These are phyloP conservation scores for Fusarium sublunatum DNA, from an alignment of 2,329 filamentous ascomycete species.

Conservation along the genomic window DNA sequence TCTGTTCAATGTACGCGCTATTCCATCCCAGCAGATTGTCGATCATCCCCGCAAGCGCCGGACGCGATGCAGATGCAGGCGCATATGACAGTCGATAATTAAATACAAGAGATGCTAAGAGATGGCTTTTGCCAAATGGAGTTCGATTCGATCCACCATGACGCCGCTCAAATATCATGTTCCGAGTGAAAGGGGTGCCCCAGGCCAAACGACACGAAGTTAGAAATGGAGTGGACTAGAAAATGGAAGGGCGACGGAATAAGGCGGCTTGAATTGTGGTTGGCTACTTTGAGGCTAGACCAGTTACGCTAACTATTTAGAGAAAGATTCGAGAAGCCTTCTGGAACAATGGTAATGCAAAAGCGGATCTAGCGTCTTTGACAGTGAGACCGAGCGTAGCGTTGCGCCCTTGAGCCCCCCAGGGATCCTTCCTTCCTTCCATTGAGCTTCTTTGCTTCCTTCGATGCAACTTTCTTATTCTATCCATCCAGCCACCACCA, in stretches of 20 bases:
- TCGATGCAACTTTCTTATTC: slow-evolving; percentile 32
- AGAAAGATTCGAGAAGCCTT: slow-evolving; percentile 54
- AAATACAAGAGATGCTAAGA: slow-evolving; percentile 6
- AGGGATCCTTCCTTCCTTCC: slow-evolving; percentile 28
- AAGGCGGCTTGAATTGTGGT: slow-evolving; percentile 36
- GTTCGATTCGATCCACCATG: slow-evolving; percentile 31
- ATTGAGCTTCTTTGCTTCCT: slow-evolving; percentile 37
- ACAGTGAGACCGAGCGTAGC: slow-evolving; percentile 38
- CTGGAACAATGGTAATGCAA: slow-evolving; percentile 42
- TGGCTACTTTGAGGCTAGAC: slow-evolving; percentile 43
- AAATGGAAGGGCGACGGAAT: slow-evolving; percentile 20
- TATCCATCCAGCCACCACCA: slow-evolving; percentile 15
- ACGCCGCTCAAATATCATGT: slow-evolving; percentile 22
- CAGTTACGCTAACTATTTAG: slow-evolving; percentile 43
- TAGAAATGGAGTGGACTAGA: slow-evolving; percentile 25
- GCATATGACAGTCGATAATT: slow-evolving; percentile 32
- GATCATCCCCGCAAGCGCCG: slow-evolving; percentile 19
- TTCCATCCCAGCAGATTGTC: slow-evolving; percentile 6
- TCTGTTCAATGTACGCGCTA: neutral
- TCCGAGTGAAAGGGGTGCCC: slow-evolving; percentile 24
- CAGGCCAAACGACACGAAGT: slow-evolving; percentile 15
- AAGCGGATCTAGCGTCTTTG: slow-evolving; percentile 34
- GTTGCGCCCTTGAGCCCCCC: slow-evolving; percentile 30
- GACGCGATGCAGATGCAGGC: slow-evolving; percentile 14
- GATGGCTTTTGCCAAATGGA: slow-evolving; percentile 6